Evolutionary conservation across 2,329 filamentous ascomycete species (phyloP), one percentile per base, ranked within the genome.

Genomic region (Rutstroemia sp.): DNA sequence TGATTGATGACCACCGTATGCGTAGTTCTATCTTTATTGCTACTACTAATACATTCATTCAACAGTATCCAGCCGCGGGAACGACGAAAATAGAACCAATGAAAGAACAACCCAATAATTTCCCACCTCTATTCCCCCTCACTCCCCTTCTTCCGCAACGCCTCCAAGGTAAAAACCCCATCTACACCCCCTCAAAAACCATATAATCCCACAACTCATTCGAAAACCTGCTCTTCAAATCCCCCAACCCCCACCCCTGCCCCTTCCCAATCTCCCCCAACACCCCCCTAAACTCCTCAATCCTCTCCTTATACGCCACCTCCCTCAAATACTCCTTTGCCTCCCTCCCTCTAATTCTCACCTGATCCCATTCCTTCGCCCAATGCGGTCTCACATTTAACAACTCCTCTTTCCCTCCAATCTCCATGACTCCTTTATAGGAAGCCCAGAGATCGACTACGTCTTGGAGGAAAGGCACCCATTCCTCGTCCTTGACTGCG

Each of bases 391-490:
- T 61, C 2, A 56, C 6, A 46, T 56, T 37, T 14, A 56, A 12
- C 2, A 16, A 0, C 1, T 16, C 17, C 1, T 71, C 72, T 21
- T 71, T 16, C 16, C 25, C 46, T 17, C 46, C 25, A 5, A 17
- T 5, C 5, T 17, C 25, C 46, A 48, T 48, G 19, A 48, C 25
- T 1, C 52, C 52, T 1, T 10, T 54, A 55, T 74, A 73, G 17
- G 63, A 61, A 67, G 71, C 70, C 75, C 75, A 77, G 19, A 68
- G 60, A 60, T 76, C 72, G 2, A 70, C 57, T 5, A 77, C 70
- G 39, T 69, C 64, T 62, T 77, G 74, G 10, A 67, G 68, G 60
- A 74, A 77, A 0, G 62, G 64, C 5, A 63, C 47, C 75, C 76
- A 78, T 50, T 72, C 65, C 1, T 68, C 64, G 57, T 72, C 71